Conservation (phyloP, 768 basidiomycete genomes). For the Amanita muscaria region DNA sequence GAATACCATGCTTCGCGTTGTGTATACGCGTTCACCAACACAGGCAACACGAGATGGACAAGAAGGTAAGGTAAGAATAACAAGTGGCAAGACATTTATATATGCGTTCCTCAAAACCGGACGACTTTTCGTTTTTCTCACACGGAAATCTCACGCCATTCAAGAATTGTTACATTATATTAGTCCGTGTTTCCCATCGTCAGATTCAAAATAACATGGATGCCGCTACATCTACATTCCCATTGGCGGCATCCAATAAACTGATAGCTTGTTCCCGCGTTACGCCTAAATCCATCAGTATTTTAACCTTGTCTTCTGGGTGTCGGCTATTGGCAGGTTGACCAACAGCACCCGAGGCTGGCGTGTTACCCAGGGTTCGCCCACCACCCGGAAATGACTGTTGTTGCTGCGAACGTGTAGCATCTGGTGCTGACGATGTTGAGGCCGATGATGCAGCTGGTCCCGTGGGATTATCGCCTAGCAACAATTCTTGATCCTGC, state of each 20-base stretch:
- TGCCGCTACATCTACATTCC: constrained; percentile 84
- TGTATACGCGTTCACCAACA: no score
- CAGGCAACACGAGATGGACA: no score
- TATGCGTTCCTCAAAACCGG: neutral
- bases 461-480: constrained; percentile 12
- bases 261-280: constrained; percentile 69
- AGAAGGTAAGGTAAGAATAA: neutral
- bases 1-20: constrained; percentile 41
- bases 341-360: constrained; percentile 11
- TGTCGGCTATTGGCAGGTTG: constrained; percentile 18
- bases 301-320: constrained; percentile 54
- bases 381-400: constrained; percentile 63
- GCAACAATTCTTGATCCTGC: constrained; percentile 18
- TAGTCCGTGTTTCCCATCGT: no score
- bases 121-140: constrained; percentile 4
- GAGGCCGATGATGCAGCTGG: constrained; percentile 13
- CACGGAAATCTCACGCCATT: no score
- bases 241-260: constrained; percentile 68
- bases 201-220: constrained; percentile 71
- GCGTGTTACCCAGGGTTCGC: constrained; percentile 43
- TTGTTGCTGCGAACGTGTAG: constrained; percentile 5
- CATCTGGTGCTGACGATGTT: neutral
- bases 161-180: no score
- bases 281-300: constrained; percentile 72
- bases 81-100: neutral